These are phyloP conservation scores for Phytophthora quininea DNA, from an alignment of 352 stramenopile genomes.

Conservation along the genomic window DNA sequence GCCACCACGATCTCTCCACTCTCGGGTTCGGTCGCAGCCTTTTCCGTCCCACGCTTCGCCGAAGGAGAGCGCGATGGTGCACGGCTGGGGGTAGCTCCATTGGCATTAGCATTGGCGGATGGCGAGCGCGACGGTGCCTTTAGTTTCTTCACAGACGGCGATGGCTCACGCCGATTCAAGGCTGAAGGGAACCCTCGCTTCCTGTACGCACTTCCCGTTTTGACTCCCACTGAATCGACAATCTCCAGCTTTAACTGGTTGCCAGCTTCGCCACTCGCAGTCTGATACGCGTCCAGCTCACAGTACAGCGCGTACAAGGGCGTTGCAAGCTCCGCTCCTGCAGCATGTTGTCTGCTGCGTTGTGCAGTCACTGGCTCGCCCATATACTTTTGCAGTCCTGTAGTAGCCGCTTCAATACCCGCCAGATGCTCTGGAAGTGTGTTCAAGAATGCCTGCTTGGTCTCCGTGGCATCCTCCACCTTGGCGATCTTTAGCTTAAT, in stretches of 20 bases:
- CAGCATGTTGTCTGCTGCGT: slow-evolving; percentile 47
- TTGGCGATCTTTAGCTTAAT: slow-evolving; percentile 66
- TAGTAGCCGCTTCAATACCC: slow-evolving; percentile 62
- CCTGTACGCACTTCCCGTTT: slow-evolving; percentile 21
- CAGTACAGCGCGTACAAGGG: slow-evolving; percentile 77
- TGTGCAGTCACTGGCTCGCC: slow-evolving; percentile 46
- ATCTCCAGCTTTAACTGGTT: slow-evolving; percentile 61
- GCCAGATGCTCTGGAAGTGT: slow-evolving; percentile 54
- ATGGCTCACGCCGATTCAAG: slow-evolving; percentile 28
- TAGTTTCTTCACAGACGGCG: slow-evolving; percentile 38
- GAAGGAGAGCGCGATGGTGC: slow-evolving; percentile 65
- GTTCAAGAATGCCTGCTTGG: slow-evolving; percentile 69
- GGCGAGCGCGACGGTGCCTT: slow-evolving; percentile 50
- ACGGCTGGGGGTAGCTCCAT: slow-evolving; percentile 18
- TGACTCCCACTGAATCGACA: slow-evolving; percentile 42
- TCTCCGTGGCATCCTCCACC: slow-evolving; percentile 55
- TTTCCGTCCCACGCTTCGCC: slow-evolving; percentile 26
- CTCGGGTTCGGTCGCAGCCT: slow-evolving; percentile 27
- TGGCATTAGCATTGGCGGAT: slow-evolving; percentile 21
- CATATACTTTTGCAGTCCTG: slow-evolving; percentile 71
- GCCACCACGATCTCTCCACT: slow-evolving; percentile 49
- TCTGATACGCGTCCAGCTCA: slow-evolving; percentile 75
- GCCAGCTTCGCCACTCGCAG: slow-evolving; percentile 46
- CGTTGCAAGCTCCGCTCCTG: slow-evolving; percentile 48
- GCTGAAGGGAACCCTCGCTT: slow-evolving; percentile 48